These are phyloP conservation scores for Chaetomium cochliodes DNA, from an alignment of 495 filamentous ascomycete species.

Conservation along the genomic window DNA sequence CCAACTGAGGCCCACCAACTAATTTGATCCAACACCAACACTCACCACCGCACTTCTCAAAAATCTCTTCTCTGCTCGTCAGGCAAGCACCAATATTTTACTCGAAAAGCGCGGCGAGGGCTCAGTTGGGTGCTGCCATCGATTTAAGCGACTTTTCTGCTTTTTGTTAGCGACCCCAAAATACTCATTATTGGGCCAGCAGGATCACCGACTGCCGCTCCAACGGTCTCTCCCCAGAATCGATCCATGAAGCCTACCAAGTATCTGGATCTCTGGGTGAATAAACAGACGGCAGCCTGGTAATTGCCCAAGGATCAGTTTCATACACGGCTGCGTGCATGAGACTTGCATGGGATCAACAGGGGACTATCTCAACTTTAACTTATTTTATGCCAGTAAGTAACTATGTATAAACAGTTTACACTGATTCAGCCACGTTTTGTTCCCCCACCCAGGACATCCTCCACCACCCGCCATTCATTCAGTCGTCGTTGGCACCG, in stretches of 20 bases:
- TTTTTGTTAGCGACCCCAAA: not conserved
- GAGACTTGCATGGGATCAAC: not conserved
- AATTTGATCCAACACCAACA: not conserved
- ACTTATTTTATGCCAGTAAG: not conserved
- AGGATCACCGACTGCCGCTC: not conserved
- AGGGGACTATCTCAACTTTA: not conserved
- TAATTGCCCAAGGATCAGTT: not conserved
- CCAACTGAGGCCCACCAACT: not conserved
- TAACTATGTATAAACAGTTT: not conserved
- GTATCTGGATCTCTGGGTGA: not conserved
- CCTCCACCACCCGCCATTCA: too few species aligned
- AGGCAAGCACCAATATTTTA: not conserved
- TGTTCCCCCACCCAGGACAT: too few species aligned
- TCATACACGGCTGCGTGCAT: not conserved
- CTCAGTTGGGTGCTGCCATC: not conserved
- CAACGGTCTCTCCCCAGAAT: not conserved
- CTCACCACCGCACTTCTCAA: not conserved
- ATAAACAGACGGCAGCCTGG: not conserved
- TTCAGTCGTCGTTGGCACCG: too few species aligned
- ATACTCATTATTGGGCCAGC: not conserved
- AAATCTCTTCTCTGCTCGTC: not conserved
- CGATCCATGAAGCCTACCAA: not conserved
- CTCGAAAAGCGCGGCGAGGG: not conserved
- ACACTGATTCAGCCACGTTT: too few species aligned
- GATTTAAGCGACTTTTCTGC: not conserved